Evolutionary conservation across 2,329 filamentous ascomycete genomes (phyloP).

Genomic region (Xylaria sp.): DNA sequence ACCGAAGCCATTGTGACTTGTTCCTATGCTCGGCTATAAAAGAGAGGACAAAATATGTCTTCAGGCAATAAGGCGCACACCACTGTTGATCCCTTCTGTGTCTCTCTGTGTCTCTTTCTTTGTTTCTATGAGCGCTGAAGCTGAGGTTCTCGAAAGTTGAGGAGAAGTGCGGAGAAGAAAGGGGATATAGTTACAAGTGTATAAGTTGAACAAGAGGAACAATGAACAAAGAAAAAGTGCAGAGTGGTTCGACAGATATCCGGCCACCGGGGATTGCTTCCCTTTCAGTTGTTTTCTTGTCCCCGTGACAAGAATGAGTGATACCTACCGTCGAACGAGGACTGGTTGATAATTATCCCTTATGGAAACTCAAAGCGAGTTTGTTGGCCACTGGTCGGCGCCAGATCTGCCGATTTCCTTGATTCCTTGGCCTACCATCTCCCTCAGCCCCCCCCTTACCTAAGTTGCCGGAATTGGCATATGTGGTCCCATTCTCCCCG

Average conservation of each 20-base stretch:
- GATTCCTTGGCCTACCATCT: background rate
- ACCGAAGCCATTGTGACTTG: slow-evolving; percentile 58
- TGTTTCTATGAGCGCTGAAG: background rate
- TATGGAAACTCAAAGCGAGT: slow-evolving; percentile 16
- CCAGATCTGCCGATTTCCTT: slow-evolving; percentile 38
- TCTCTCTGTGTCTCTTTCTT: background rate
- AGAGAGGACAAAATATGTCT: background rate
- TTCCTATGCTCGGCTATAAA: background rate
- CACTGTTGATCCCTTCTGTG: background rate
- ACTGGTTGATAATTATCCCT: slow-evolving; percentile 18
- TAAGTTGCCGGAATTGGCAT: background rate
- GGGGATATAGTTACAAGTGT: background rate
- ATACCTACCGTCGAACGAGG: slow-evolving; percentile 5
- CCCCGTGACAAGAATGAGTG: background rate
- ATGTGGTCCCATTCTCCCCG: slow-evolving; percentile 1
- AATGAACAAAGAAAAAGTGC: background rate
- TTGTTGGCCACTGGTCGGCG: slow-evolving; percentile 33
- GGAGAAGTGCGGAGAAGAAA: background rate
- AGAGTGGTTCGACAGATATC: background rate
- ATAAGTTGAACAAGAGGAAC: background rate
- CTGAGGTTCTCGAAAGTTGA: background rate
- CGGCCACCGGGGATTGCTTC: background rate
- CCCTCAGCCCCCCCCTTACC: background rate
- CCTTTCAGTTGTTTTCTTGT: background rate
- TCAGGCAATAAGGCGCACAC: background rate